These are phyloP conservation scores for Euphorbia tirucalli DNA, from an alignment of 345 rosid species.

Conservation along the genomic window DNA sequence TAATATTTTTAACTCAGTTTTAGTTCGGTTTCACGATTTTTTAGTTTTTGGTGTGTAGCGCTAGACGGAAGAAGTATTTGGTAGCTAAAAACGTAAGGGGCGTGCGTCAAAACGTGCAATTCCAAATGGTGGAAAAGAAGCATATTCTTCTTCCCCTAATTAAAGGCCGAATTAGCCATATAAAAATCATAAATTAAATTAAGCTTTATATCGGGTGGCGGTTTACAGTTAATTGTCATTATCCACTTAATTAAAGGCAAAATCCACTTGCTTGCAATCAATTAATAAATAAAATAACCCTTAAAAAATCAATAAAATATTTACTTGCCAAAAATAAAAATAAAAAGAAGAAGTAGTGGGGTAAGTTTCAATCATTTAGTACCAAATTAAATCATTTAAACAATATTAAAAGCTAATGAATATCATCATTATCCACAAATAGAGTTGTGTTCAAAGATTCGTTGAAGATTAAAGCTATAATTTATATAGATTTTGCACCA, in stretches of 20 bases:
- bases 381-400: background rate
- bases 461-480: background rate
- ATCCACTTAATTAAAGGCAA: slow-evolving; percentile 18
- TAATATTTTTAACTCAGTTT: no score
- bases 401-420: background rate
- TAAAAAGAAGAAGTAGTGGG: background rate
- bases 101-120: no score
- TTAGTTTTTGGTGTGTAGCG: no score
- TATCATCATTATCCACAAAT: slow-evolving; percentile 2
- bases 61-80: no score
- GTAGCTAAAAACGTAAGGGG: no score
- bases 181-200: background rate
- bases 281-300: background rate
- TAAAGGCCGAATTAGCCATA: no score
- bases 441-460: background rate
- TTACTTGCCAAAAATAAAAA: background rate
- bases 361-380: slow-evolving; percentile 14
- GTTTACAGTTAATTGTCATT: slow-evolving; percentile 55
- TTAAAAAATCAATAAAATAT: background rate
- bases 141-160: no score
- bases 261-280: background rate
- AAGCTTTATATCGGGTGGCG: slow-evolving; percentile 12
- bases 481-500: slow-evolving; percentile 1
- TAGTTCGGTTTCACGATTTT: no score
- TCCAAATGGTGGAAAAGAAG: no score